Conservation (phyloP, 805 yeast species). For the Yarrowia alimentaria region DNA sequence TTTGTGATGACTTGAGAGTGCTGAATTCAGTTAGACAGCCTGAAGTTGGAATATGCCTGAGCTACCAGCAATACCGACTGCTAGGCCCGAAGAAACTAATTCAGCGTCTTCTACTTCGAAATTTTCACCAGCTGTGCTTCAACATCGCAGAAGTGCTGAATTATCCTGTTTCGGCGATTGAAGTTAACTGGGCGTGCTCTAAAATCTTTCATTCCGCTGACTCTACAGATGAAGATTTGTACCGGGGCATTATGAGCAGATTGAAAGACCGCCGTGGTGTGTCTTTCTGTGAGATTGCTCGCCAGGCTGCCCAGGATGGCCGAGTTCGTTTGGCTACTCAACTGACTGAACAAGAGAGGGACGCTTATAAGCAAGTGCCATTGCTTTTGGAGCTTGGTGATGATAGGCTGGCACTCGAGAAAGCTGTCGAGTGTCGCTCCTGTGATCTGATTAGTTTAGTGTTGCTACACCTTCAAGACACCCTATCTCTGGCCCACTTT, state of each 20-base stretch:
- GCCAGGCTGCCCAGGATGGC: slow-evolving; percentile 78
- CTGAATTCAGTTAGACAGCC: slow-evolving; percentile 65
- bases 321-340: slow-evolving; percentile 63
- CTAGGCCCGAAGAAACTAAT: slow-evolving; percentile 60
- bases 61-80: slow-evolving; percentile 51
- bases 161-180: slow-evolving; percentile 53
- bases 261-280: slow-evolving; percentile 46
- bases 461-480: slow-evolving; percentile 53
- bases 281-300: slow-evolving; percentile 59
- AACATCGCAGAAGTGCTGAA: slow-evolving; percentile 54
- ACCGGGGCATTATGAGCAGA: slow-evolving; percentile 49
- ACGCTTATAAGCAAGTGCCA: slow-evolving; percentile 57
- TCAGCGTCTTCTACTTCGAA: slow-evolving; percentile 55
- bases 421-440: slow-evolving; percentile 61
- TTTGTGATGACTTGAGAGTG: slow-evolving; percentile 60
- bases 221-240: slow-evolving; percentile 59
- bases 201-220: slow-evolving; percentile 58
- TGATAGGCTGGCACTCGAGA: slow-evolving; percentile 62
- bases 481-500: slow-evolving; percentile 62
- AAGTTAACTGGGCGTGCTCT: slow-evolving; percentile 75
- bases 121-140: slow-evolving; percentile 60
- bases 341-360: slow-evolving; percentile 67
- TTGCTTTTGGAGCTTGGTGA: slow-evolving; percentile 71
- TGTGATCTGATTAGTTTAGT: slow-evolving; percentile 60
- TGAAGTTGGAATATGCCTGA: slow-evolving; percentile 67